Evolutionary conservation across 208 protist genomes (phyloP), one percentile per base, ranked within the genome.

Genomic region (Phytomonas sp.): DNA sequence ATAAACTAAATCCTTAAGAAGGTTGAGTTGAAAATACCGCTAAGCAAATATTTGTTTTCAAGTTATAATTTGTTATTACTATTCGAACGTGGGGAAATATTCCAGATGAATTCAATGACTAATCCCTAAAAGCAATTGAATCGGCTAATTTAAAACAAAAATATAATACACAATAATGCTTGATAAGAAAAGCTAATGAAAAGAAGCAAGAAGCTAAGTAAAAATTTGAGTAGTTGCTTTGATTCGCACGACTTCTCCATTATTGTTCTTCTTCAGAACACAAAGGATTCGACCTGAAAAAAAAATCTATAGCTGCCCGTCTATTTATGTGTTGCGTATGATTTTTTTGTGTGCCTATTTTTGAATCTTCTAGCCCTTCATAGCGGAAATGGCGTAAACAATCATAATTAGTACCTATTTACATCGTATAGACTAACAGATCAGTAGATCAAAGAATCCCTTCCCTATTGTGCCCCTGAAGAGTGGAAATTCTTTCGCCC

Each of bases 111-210:
- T 26, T 20, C 20, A 30, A 65, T 37, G 26, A 65, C 0, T 72
- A n/a, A 30, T 66, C 70, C 46, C 51, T 66, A n/a, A 28, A 60
- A 65, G 36, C 6, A 67, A 8, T 34, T 70, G 28, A 36, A 46
- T 43, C 32, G 65, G 32, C 29, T 13, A 72, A 66, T 8, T 33
- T 26, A 63, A 72, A 65, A 28, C 30, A 66, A 31, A 33, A 53
- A 70, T 23, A 17, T 33, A 70, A 1, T 23, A 65, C 36, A 66
- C 3, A 29, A 9, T n/a, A 34, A 40, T 29, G 40, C 8, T 20
- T 46, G 40, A 46, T 23, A 46, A 20, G 2, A 2, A n/a, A 60
- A 30, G 4, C 26, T 26, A 9, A 26, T 36, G 51, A 68, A 43
- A 53, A 56, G 30, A 28, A 60, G 2, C 11, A 34, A 4, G 4